Evolutionary conservation across 75 land plant genomes (phyloP).

Genomic region (Pinus tabuliformis): DNA sequence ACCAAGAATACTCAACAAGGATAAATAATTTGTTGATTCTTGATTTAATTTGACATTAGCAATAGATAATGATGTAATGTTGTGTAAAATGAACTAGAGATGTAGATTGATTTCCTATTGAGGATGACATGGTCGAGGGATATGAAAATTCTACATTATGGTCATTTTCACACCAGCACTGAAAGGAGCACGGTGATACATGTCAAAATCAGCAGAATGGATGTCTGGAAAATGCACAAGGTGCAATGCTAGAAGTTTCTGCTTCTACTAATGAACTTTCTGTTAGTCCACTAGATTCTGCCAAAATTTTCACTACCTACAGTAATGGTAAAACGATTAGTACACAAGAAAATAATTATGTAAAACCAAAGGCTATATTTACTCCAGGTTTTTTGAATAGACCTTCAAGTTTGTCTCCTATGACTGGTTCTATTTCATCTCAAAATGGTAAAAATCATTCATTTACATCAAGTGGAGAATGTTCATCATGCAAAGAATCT

Average conservation of each 20-base stretch:
- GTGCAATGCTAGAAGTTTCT: background rate
- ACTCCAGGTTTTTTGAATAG: conserved; percentile 36
- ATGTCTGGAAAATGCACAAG: background rate
- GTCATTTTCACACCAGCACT: background rate
- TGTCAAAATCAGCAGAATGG: background rate
- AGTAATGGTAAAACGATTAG: background rate
- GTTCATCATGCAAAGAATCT: background rate
- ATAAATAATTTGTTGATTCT: background rate
- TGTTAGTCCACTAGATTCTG: background rate
- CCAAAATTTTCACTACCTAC: background rate
- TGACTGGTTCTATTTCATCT: background rate
- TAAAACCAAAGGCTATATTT: conserved; percentile 20
- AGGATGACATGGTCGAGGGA: background rate
- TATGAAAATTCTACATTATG: background rate
- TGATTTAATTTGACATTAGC: background rate
- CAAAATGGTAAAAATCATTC: background rate
- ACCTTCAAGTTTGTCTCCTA: background rate
- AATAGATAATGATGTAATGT: background rate
- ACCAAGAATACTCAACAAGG: background rate
- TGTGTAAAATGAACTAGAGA: background rate
- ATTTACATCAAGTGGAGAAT: background rate
- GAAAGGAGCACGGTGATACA: background rate
- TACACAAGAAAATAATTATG: background rate
- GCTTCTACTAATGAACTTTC: background rate
- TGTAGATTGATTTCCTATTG: background rate